Evolutionary conservation across 2,329 filamentous ascomycete species (phyloP).

Genomic region (Aspergillus japonicus): DNA sequence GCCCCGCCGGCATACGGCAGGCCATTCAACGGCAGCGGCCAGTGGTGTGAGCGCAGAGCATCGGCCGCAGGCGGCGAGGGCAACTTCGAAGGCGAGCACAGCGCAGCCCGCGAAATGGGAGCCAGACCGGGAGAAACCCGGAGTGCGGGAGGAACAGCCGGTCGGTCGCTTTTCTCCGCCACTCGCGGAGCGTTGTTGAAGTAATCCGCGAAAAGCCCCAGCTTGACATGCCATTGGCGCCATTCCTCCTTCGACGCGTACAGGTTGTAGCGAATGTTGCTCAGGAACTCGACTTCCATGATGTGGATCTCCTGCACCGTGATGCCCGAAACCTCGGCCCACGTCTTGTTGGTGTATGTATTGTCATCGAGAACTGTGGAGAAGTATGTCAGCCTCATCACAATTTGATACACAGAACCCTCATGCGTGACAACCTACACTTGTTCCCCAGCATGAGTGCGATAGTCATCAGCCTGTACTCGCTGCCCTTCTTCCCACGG

Average conservation of each 20-base stretch:
- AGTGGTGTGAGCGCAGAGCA: conserved; percentile 29
- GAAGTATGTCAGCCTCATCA: conserved; percentile 23
- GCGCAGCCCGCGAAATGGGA: conserved; percentile 29
- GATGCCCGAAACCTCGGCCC: conserved; percentile 96
- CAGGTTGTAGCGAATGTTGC: conserved; percentile 95
- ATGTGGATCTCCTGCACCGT: conserved; percentile 93
- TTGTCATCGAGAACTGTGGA: conserved; percentile 84
- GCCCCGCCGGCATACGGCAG: conserved; percentile 22
- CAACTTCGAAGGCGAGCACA: not conserved
- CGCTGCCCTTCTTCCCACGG: conserved; percentile 87
- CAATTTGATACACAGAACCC: not conserved
- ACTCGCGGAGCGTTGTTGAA: conserved; percentile 66
- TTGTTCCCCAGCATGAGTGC: conserved; percentile 98
- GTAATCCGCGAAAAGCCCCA: conserved; percentile 79
- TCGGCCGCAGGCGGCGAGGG: conserved; percentile 42
- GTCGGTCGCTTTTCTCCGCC: conserved; percentile 40
- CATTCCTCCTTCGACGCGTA: conserved; percentile 84
- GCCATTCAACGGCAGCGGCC: conserved; percentile 29
- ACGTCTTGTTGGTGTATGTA: conserved; percentile 99
- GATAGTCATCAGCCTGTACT: conserved; percentile 88
- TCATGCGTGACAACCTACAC: conserved; percentile 53
- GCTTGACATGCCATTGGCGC: conserved; percentile 79
- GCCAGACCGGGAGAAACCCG: conserved; percentile 38
- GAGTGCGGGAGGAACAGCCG: conserved; percentile 27
- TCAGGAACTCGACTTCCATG: conserved; percentile 99